Evolutionary conservation across 2,329 filamentous ascomycete genomes (phyloP).

Genomic region (Chaetomiaceae sp.): DNA sequence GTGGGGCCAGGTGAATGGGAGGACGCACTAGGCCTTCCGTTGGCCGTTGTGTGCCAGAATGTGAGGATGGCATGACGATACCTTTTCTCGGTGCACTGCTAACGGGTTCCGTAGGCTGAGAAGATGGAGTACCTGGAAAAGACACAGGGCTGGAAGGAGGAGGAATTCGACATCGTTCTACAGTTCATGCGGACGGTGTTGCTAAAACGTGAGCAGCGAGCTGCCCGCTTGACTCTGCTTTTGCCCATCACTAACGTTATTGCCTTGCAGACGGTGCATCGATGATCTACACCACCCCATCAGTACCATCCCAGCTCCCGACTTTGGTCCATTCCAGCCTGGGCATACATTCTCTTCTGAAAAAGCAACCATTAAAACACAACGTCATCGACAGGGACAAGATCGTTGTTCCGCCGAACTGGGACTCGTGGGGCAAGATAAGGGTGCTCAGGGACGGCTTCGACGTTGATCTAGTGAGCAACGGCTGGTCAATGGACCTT

Average conservation of each 20-base stretch:
- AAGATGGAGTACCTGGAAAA: constrained; percentile 88
- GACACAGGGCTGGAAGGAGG: constrained; percentile 88
- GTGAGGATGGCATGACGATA: constrained; percentile 42
- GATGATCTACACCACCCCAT: constrained; percentile 77
- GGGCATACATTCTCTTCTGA: constrained; percentile 76
- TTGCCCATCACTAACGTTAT: constrained; percentile 16
- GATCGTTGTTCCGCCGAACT: constrained; percentile 90
- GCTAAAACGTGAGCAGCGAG: constrained; percentile 74
- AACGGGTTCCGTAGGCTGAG: constrained; percentile 55
- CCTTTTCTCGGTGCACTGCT: constrained; percentile 8
- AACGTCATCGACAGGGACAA: constrained; percentile 93
- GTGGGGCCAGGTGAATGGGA: constrained; percentile 90
- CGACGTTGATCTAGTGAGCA: constrained; percentile 79
- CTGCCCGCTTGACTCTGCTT: constrained; percentile 9
- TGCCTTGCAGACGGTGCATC: constrained; percentile 63
- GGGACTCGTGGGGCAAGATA: constrained; percentile 98
- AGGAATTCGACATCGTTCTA: constrained; percentile 91
- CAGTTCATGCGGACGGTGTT: constrained; percentile 88
- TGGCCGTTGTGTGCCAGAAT: constrained; percentile 95
- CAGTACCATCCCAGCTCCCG: constrained; percentile 68
- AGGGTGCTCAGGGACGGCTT: constrained; percentile 86
- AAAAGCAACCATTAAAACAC: constrained; percentile 72
- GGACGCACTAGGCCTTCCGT: constrained; percentile 74
- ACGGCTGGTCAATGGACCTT: constrained; percentile 80
- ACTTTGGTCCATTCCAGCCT: constrained; percentile 78